Percentiles rank a stretch among this genome's conserved stretches.
Conservation (phyloP, 257 asterid species). For the Paulownia fortunei region DNA sequence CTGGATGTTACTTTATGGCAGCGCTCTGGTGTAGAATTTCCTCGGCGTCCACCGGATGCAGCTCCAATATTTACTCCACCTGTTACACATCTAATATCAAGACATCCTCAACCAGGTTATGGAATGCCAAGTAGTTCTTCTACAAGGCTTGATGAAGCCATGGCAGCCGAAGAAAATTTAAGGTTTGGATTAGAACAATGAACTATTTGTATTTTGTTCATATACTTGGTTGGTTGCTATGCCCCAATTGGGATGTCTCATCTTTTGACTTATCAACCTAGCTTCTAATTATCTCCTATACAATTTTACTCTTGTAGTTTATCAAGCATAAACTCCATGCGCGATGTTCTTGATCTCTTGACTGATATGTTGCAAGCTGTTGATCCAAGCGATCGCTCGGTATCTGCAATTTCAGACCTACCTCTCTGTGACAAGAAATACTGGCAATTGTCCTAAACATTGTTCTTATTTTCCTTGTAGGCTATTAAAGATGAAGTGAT, state of each 20-base stretch:
- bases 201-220: too few species aligned
- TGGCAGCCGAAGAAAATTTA: conserved; percentile 76
- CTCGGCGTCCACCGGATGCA: conserved; percentile 62
- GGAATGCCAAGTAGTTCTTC: conserved; percentile 96
- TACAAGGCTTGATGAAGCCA: conserved; percentile 85
- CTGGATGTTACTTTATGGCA: conserved; percentile 39
- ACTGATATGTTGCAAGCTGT: conserved; percentile 78
- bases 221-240: too few species aligned
- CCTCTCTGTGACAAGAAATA: not conserved
- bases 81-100: conserved; percentile 54
- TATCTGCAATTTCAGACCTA: conserved; percentile 26
- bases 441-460: not conserved
- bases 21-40: conserved; percentile 84
- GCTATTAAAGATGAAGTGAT: conserved; percentile 78
- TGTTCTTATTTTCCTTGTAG: conserved; percentile 39
- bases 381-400: conserved; percentile 64
- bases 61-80: conserved; percentile 88
- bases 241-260: too few species aligned
- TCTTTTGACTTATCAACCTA: too few species aligned
- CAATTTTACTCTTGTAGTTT: conserved; percentile 41
- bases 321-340: conserved; percentile 59
- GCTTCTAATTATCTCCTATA: not conserved
- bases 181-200: too few species aligned
- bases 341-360: conserved; percentile 64
- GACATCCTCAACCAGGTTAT: conserved; percentile 80